These are phyloP conservation scores for Lactarius tabidus DNA, from an alignment of 768 basidiomycete species.

Conservation along the genomic window DNA sequence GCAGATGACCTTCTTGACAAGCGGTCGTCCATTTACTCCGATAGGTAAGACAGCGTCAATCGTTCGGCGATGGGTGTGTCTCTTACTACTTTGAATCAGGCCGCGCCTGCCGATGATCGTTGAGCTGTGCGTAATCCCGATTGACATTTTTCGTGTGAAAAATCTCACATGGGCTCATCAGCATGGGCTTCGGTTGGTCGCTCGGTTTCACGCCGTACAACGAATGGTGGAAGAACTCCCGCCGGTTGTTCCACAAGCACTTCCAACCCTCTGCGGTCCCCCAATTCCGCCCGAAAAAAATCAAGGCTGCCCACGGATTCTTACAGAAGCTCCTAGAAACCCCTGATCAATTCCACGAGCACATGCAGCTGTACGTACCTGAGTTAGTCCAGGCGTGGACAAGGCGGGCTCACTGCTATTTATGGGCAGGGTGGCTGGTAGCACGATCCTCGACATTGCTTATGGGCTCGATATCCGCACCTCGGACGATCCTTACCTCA, in stretches of 20 bases:
- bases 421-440: slow-evolving; percentile 20
- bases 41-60: slow-evolving; percentile 17
- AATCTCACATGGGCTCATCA: neutral
- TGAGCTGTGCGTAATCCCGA: slow-evolving; percentile 17
- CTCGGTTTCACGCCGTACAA: slow-evolving; percentile 32
- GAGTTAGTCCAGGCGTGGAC: no score
- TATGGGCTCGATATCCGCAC: slow-evolving; percentile 25
- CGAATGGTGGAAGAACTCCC: slow-evolving; percentile 34
- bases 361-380: slow-evolving; percentile 35
- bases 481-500: slow-evolving; percentile 22
- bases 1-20: slow-evolving; percentile 39
- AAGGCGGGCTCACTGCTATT: neutral
- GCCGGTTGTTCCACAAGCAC: slow-evolving; percentile 32
- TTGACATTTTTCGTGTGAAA: neutral
- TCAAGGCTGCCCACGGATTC: slow-evolving; percentile 32
- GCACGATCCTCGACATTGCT: slow-evolving; percentile 23
- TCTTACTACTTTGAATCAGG: neutral
- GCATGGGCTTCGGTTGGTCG: slow-evolving; percentile 26
- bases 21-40: slow-evolving; percentile 38
- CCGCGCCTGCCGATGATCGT: slow-evolving; percentile 26
- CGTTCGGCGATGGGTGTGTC: neutral
- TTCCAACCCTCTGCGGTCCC: slow-evolving; percentile 26
- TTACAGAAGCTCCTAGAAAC: slow-evolving; percentile 34
- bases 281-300: slow-evolving; percentile 32
- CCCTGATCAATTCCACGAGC: slow-evolving; percentile 34